Conservation (phyloP, 768 basidiomycete species). For the Crassisporium funariophilum region DNA sequence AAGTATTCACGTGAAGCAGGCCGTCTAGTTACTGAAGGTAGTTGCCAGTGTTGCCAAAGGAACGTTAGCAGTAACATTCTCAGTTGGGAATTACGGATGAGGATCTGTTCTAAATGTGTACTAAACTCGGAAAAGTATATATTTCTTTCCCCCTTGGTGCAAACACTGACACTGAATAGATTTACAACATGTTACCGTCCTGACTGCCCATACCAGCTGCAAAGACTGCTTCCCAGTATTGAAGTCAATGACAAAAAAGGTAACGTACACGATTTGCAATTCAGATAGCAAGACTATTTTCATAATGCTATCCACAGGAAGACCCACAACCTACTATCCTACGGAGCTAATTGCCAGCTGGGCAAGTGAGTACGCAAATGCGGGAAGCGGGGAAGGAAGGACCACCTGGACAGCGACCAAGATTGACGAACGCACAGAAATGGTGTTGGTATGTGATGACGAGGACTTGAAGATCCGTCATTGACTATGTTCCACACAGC, state of each 20-base stretch:
- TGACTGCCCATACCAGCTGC: too few species aligned
- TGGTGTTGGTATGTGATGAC: not conserved
- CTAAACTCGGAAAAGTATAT: not conserved
- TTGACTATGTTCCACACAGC: not conserved
- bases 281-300: too few species aligned
- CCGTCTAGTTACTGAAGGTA: not conserved
- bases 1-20: constrained; percentile 9
- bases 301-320: too few species aligned
- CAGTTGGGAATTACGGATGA: not conserved
- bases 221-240: not conserved
- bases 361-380: not conserved
- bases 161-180: not conserved
- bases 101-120: constrained; percentile 1
- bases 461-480: not conserved
- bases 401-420: not conserved
- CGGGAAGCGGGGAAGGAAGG: not conserved
- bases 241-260: too few species aligned
- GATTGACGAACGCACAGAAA: not conserved
- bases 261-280: too few species aligned
- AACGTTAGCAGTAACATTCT: not conserved
- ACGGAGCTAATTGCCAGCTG: not conserved
- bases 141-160: not conserved
- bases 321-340: too few species aligned
- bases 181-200: too few species aligned
- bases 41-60: not conserved